Conservation (phyloP, 495 filamentous ascomycete genomes). For the Endocarpon pusillum region DNA sequence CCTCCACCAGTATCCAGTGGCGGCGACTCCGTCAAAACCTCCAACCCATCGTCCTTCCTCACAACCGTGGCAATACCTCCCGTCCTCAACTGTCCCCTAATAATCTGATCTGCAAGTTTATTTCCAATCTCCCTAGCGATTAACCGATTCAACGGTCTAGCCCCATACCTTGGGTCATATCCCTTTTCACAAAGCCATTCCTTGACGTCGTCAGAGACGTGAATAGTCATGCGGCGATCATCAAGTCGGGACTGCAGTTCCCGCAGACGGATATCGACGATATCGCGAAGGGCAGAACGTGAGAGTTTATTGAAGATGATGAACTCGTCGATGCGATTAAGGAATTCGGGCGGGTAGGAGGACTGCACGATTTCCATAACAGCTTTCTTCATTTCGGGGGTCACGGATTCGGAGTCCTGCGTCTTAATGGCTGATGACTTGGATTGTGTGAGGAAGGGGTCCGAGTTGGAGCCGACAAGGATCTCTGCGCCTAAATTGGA, state of each 20-base stretch:
- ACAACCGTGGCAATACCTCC: constrained; percentile 55
- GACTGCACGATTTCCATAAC: constrained; percentile 78
- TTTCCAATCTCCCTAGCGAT: constrained; percentile 83
- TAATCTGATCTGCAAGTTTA: constrained; percentile 76
- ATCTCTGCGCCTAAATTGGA: constrained; percentile 62
- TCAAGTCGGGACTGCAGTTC: constrained; percentile 74
- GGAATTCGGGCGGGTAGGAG: constrained; percentile 79
- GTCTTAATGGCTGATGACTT: constrained; percentile 26
- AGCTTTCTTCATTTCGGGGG: constrained; percentile 48
- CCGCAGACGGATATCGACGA: constrained; percentile 77
- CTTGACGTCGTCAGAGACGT: constrained; percentile 53
- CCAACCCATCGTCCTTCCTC: constrained; percentile 39
- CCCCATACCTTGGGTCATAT: constrained; percentile 83
- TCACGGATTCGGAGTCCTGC: constrained; percentile 41
- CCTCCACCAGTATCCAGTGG: too few species aligned
- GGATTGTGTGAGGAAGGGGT: constrained; percentile 21
- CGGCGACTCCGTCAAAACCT: too few species aligned
- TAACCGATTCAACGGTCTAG: constrained; percentile 80
- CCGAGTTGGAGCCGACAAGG: constrained; percentile 21
- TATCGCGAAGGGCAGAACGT: constrained; percentile 62
- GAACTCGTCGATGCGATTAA: constrained; percentile 93
- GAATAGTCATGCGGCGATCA: constrained; percentile 65
- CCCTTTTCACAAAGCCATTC: constrained; percentile 75
- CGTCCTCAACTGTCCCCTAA: constrained; percentile 59
- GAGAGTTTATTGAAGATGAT: constrained; percentile 85